These are phyloP conservation scores for Blastobotrys chiropterorum DNA, from an alignment of 805 yeast species.

Conservation along the genomic window DNA sequence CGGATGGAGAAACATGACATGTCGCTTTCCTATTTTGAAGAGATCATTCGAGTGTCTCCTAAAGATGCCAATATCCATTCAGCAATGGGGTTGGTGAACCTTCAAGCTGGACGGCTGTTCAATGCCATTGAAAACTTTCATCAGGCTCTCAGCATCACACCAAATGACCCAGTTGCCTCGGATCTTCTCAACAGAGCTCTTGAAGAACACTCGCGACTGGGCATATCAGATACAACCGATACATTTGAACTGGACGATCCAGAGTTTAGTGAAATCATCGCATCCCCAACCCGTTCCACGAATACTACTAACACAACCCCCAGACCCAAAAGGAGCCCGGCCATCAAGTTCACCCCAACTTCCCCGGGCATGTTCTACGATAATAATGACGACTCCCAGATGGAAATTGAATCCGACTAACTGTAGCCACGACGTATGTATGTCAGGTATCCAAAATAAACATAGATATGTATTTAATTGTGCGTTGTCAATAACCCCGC, in stretches of 20 bases:
- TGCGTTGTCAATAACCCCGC: too few relatives aligned
- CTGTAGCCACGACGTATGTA: too few relatives aligned
- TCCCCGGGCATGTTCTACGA: conserved; percentile 7
- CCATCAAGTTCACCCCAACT: background rate
- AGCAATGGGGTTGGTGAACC: conserved; percentile 76
- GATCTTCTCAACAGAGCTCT: conserved; percentile 73
- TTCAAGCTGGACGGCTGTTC: conserved; percentile 56
- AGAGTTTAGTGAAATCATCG: background rate
- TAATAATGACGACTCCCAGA: conserved; percentile 17
- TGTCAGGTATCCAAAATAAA: background rate
- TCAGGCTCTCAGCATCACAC: conserved; percentile 69
- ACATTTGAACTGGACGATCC: conserved; percentile 6
- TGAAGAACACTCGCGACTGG: conserved; percentile 15
- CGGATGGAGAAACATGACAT: conserved; percentile 53
- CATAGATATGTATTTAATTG: background rate
- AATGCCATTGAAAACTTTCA: conserved; percentile 75
- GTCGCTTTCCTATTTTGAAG: conserved; percentile 69
- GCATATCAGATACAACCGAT: background rate
- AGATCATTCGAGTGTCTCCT: conserved; percentile 63
- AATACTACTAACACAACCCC: background rate
- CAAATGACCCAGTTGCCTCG: conserved; percentile 76
- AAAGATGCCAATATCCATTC: conserved; percentile 71
- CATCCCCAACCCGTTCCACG: background rate
- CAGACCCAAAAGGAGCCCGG: conserved; percentile 6
- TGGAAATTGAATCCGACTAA: conserved; percentile 16